Evolutionary conservation across 108 stramenopile genomes (phyloP), one percentile per base, ranked within the genome.

Genomic region (Skeletonema menzelii): DNA sequence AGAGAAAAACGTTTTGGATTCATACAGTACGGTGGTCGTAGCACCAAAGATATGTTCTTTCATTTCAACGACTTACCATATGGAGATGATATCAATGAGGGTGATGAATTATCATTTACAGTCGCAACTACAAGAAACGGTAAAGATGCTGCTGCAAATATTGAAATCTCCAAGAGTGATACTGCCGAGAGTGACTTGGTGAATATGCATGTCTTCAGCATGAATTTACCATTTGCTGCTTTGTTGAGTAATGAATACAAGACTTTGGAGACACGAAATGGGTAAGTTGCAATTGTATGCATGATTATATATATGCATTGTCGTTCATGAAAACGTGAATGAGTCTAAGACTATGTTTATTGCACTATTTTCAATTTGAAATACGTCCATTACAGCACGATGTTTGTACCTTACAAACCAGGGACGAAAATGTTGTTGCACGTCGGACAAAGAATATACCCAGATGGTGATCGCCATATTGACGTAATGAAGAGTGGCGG

Each of bases 181-280:
- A 27, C 24, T 34, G 44, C 65, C 11, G 70, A 79, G 19, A 53
- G 15, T 27, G 65, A 76, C 24, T 22, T 26, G 61, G 68, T 86
- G 8, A 64, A 75, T 24, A 76, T 85, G 69, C 76, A 84, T 44
- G 80, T 68, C 34, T 92, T 95, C 72, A 84, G 84, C 59, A 92
- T 95, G 93, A 91, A 88, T 61, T 65, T 86, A 62, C 93, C 93
- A 11, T 95, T 92, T 70, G 89, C 88, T 0, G 89, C 91, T 6
- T 69, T 95, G 27, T 67, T 95, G n/a, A 82, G 85, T 10, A 91
- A 92, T 75, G 93, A 89, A 20, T 81, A 86, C 78, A 95, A 95
- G 63, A 89, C 87, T 14, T 47, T 95, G 5, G 93, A 95, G 69
- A 85, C 87, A 13, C 76, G 93, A 6, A 95, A 95, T 68, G 86